These are phyloP conservation scores for Rhytidiadelphus loreus DNA, from an alignment of 225 moss, liverwort and hornwort species.

Conservation along the genomic window DNA sequence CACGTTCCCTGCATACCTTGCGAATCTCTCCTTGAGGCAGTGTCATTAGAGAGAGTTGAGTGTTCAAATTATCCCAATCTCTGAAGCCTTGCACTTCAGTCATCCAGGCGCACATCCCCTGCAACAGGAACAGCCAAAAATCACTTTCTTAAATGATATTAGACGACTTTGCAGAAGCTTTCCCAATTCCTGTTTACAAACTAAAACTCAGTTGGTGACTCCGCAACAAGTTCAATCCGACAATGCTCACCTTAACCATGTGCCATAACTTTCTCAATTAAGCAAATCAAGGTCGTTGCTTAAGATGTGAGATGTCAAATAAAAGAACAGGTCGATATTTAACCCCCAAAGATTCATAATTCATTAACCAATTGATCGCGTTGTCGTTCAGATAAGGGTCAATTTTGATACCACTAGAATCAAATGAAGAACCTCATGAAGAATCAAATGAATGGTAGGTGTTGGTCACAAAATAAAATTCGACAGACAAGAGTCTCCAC, in stretches of 20 bases:
- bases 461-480: background rate
- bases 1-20: background rate
- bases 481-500: background rate
- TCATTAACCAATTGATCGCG: background rate
- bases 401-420: background rate
- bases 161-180: background rate
- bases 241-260: background rate
- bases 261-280: background rate
- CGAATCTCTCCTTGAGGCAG: background rate
- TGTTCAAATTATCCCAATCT: background rate
- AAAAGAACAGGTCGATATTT: background rate
- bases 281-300: background rate
- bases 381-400: background rate
- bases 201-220: background rate
- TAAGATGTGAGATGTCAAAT: background rate
- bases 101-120: background rate
- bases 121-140: background rate
- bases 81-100: background rate
- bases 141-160: background rate
- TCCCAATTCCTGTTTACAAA: background rate
- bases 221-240: background rate
- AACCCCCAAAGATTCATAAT: background rate
- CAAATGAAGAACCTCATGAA: background rate
- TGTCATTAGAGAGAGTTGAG: background rate
- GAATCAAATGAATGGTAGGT: background rate